Evolutionary conservation across 495 filamentous ascomycete species (phyloP).

Genomic region (Apiosordaria backusii): DNA sequence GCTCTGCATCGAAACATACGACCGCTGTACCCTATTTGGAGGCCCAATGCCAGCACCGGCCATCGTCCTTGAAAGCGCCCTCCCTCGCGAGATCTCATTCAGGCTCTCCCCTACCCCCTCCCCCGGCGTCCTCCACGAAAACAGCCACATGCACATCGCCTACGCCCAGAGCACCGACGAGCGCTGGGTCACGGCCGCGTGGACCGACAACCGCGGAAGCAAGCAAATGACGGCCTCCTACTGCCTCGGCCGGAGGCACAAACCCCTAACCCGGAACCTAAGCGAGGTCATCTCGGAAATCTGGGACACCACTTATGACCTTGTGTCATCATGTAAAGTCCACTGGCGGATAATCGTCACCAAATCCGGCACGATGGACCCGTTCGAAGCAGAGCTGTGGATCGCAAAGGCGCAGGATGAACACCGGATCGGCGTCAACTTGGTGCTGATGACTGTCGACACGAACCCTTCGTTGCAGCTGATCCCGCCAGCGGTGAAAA

Average conservation of each 20-base stretch:
- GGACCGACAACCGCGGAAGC: constrained; percentile 80
- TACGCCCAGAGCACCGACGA: constrained; percentile 79
- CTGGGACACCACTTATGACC: constrained; percentile 76
- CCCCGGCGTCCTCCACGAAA: constrained; percentile 74
- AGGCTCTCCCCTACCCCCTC: constrained; percentile 64
- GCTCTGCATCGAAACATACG: constrained; percentile 82
- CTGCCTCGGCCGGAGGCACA: constrained; percentile 64
- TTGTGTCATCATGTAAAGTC: constrained; percentile 66
- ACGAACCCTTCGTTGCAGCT: constrained; percentile 63
- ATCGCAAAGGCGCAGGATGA: constrained; percentile 40
- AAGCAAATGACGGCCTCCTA: constrained; percentile 77
- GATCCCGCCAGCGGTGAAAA: constrained; percentile 47
- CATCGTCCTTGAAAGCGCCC: constrained; percentile 67
- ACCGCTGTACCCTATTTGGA: constrained; percentile 65
- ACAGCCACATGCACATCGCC: constrained; percentile 79
- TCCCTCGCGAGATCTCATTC: constrained; percentile 76
- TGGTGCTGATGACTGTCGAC: constrained; percentile 65
- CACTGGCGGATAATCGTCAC: constrained; percentile 79
- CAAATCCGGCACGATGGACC: constrained; percentile 66
- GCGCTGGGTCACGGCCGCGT: constrained; percentile 86
- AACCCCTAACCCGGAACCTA: constrained; percentile 52
- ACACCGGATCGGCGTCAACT: constrained; percentile 44
- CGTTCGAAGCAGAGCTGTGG: constrained; percentile 69
- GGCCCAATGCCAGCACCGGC: constrained; percentile 60
- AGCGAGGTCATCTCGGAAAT: constrained; percentile 71